Evolutionary conservation across 148 eudicot species (phyloP).

Genomic region (Vaccinium macrocarpon): DNA sequence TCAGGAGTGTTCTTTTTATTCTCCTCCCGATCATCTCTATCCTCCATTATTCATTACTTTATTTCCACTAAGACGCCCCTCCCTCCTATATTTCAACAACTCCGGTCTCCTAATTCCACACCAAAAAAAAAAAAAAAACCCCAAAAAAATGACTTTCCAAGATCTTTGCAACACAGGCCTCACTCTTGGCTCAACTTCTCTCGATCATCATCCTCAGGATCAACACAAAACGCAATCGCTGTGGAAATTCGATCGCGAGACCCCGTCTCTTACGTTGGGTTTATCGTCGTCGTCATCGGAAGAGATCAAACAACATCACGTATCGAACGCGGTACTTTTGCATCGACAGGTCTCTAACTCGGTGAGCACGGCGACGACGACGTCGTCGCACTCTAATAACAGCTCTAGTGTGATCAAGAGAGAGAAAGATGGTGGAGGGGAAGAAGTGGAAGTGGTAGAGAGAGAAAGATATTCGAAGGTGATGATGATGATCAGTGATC

Average conservation of each 20-base stretch:
- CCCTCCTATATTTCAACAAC: conserved; percentile 7
- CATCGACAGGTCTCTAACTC: background rate
- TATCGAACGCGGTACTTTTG: background rate
- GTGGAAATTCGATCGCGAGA: background rate
- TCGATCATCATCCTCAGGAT: background rate
- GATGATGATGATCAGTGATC: background rate
- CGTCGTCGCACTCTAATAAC: conserved; percentile 5
- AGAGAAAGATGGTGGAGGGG: conserved; percentile 15
- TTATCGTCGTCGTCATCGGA: background rate
- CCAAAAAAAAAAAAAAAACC: background rate
- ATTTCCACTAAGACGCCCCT: background rate
- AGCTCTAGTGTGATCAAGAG: conserved; percentile 21
- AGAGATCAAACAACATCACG: background rate
- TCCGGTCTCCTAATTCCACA: background rate
- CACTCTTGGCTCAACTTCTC: conserved; percentile 5
- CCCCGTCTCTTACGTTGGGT: background rate
- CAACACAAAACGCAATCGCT: background rate
- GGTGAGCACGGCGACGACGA: background rate
- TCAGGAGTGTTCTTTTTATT: background rate
- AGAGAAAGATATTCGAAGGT: conserved; percentile 6
- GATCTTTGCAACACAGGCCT: background rate
- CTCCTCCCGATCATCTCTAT: background rate
- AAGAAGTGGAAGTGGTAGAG: conserved; percentile 16
- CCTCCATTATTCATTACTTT: background rate
- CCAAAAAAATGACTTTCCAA: background rate